Evolutionary conservation across 192 early-diverging fungal genomes (phyloP).

Genomic region (Pecoramyces ruminantium): DNA sequence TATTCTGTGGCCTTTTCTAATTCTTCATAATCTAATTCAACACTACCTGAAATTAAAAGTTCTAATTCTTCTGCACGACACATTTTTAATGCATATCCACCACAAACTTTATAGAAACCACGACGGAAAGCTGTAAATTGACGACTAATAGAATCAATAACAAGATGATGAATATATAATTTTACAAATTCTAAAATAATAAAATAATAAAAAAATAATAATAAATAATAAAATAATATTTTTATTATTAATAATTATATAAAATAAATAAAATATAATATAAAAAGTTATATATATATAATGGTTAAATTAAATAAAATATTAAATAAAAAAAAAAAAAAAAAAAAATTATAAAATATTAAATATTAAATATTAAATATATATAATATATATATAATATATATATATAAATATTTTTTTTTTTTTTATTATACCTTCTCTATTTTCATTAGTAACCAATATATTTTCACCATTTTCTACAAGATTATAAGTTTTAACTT

Average conservation of each 20-base stretch:
- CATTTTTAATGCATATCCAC: constrained; percentile 37
- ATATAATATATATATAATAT: no score
- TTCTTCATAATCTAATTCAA: constrained; percentile 43
- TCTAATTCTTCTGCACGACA: constrained; percentile 53
- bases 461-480: constrained; percentile 38
- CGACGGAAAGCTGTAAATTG: constrained; percentile 58
- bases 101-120: constrained; percentile 60
- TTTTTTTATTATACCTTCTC: constrained; percentile 4
- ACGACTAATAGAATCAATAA: constrained; percentile 32
- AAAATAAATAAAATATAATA: no score
- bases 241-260: background rate
- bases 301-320: no score
- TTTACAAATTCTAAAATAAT: constrained; percentile 38
- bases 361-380: no score
- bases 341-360: no score
- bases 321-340: no score
- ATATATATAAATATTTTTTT: background rate
- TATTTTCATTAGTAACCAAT: constrained; percentile 63
- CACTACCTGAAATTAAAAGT: constrained; percentile 44
- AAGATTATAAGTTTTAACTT: constrained; percentile 27
- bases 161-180: constrained; percentile 48
- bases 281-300: no score
- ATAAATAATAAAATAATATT: background rate
- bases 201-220: background rate
- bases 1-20: constrained; percentile 58